Percentiles rank a stretch among this genome's conserved stretches.
Conservation (phyloP, 2,329 filamentous ascomycete species). For the Exophiala sp. region DNA sequence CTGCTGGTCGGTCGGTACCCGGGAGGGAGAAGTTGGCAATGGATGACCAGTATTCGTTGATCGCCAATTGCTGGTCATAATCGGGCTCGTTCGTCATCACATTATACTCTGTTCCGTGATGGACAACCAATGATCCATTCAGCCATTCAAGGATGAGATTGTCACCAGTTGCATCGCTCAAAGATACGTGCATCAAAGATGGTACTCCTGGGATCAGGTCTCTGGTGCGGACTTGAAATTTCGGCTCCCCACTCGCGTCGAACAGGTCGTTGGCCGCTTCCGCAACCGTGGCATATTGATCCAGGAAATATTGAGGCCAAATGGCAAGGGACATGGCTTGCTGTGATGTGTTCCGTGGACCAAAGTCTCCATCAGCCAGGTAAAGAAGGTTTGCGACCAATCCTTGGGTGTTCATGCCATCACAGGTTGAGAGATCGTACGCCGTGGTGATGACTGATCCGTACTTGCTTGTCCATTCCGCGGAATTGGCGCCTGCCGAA, state of each 20-base stretch:
- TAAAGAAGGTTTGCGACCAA: constrained; percentile 5
- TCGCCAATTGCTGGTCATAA: constrained; percentile 5
- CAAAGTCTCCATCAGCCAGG: background rate
- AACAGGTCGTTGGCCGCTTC: background rate
- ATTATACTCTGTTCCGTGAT: constrained; percentile 3
- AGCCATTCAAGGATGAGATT: constrained; percentile 9
- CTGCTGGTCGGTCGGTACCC: constrained; percentile 5
- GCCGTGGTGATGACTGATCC: background rate
- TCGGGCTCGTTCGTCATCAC: constrained; percentile 11
- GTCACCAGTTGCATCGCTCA: constrained; percentile 3
- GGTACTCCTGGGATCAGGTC: background rate
- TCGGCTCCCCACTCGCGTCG: background rate
- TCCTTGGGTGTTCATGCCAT: constrained; percentile 2
- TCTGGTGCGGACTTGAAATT: constrained; percentile 1
- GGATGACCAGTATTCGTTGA: constrained; percentile 4
- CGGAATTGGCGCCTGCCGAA: background rate
- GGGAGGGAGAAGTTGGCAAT: constrained; percentile 4
- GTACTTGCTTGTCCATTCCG: constrained; percentile 4
- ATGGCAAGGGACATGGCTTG: constrained; percentile 4
- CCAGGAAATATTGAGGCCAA: constrained; percentile 8
- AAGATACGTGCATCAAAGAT: background rate
- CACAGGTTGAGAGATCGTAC: background rate
- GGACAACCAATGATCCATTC: background rate
- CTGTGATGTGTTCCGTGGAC: background rate
- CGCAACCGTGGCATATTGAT: background rate